Base-by-base conservation (phyloP, 306 rosid genomes). In the Sicyos baderoa region DNA sequence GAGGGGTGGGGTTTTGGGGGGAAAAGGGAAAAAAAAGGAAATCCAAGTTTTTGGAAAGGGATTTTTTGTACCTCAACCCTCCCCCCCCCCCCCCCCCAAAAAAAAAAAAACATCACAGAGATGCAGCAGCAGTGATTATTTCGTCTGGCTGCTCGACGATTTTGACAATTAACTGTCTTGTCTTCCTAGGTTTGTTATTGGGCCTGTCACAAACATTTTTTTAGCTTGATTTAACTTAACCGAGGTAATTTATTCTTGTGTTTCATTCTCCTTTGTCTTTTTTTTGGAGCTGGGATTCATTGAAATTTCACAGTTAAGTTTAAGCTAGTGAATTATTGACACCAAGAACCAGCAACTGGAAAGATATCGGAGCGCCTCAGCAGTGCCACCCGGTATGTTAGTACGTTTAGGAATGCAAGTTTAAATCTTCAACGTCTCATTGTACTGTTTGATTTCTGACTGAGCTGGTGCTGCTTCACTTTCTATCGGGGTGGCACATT, bases 51-150 rank as follows among this genome's bases (percentile, higher is more conserved):
- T n/a, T n/a, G n/a, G n/a, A n/a, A n/a, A n/a, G n/a, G n/a, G n/a
- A n/a, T n/a, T n/a, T n/a, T n/a, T n/a, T n/a, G n/a, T n/a, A n/a
- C n/a, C n/a, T n/a, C n/a, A n/a, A n/a, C n/a, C n/a, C n/a, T n/a
- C n/a, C n/a, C n/a, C n/a, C n/a, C n/a, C n/a, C n/a, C n/a, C n/a
- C n/a, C n/a, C n/a, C n/a, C n/a, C n/a, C n/a, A n/a, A n/a, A n/a
- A n/a, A n/a, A n/a, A n/a, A n/a, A 48, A 32, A 16, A 67, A 48
- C 72, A 67, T 19, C 72, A 67, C 57, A 42, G 32, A 23, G 57
- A 66, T 48, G 71, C 71, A 47, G 71, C 71, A 66, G 71, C 72
- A 49, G 72, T 67, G 72, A 67, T 56, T 67, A 67, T 67, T 67
- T 67, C n/a, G 72, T 67, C 72, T 49, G 72, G 27, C 71, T 67